phyloP scores from a whole-genome alignment of 257 asterid species.

The Gentiana straminea region DNA sequence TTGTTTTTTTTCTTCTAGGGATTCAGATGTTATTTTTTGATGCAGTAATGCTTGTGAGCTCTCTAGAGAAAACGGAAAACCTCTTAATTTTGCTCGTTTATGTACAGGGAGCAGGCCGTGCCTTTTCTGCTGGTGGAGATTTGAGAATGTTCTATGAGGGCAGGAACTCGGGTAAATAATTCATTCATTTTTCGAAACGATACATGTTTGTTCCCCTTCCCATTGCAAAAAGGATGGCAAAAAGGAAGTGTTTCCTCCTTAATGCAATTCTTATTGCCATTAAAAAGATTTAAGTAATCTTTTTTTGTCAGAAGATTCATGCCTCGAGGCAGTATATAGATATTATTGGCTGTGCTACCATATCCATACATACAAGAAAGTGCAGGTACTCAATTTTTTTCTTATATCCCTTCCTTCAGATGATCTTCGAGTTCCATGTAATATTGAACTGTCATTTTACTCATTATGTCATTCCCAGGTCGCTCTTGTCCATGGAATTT shows the following conservation, averaged over 20 bases:
- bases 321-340: constrained; percentile 79
- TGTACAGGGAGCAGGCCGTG: constrained; percentile 83
- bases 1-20: background rate
- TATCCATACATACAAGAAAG: constrained; percentile 74
- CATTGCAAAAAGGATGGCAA: background rate
- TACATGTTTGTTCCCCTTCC: no score
- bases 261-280: no score
- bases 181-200: constrained; percentile 5
- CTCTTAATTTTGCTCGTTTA: constrained; percentile 8
- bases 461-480: constrained; percentile 32
- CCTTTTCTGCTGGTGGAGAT: constrained; percentile 97
- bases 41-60: background rate
- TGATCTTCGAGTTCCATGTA: background rate
- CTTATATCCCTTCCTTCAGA: background rate
- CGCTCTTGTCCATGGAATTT: constrained; percentile 84
- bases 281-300: no score
- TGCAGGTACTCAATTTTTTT: constrained; percentile 30
- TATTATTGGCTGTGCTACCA: constrained; percentile 98
- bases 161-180: constrained; percentile 47
- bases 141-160: constrained; percentile 80
- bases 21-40: background rate
- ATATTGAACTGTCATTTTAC: background rate
- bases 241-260: no score
- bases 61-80: background rate
- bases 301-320: constrained; percentile 54